These are phyloP conservation scores for Podila clonocystis DNA, from an alignment of 192 early-diverging fungal species.

Conservation along the genomic window DNA sequence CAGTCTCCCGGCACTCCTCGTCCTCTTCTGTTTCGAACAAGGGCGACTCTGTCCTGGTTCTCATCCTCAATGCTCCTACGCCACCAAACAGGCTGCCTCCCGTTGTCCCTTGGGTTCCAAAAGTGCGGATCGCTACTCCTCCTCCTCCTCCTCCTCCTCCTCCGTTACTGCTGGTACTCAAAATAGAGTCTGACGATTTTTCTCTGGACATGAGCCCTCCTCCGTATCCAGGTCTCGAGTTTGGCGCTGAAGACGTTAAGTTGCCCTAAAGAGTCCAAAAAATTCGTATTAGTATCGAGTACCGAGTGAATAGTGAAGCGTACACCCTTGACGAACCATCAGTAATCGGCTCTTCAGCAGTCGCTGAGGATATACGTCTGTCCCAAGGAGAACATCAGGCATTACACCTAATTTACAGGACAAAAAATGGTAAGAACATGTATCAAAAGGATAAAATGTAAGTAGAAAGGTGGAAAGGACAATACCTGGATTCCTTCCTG, in stretches of 20 bases:
- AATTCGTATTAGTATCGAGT: neutral
- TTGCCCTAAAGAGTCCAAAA: conserved; percentile 23
- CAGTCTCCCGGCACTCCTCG: conserved; percentile 29
- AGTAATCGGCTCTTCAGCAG: conserved; percentile 41
- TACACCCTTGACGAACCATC: conserved; percentile 21
- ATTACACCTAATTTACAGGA: conserved; percentile 23
- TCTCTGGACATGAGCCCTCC: conserved; percentile 22
- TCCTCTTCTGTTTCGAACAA: conserved; percentile 35
- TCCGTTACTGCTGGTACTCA: conserved; percentile 13
- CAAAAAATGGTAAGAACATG: neutral
- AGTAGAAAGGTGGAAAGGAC: neutral
- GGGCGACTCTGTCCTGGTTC: conserved; percentile 40
- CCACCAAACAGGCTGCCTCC: conserved; percentile 33
- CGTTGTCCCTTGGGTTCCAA: conserved; percentile 2
- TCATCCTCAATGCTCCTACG: conserved; percentile 32
- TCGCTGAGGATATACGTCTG: conserved; percentile 55
- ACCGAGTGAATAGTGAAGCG: neutral
- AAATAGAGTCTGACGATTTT: conserved; percentile 25
- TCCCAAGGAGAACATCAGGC: conserved; percentile 48
- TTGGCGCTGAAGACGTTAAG: conserved; percentile 19
- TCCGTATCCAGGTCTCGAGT: neutral
- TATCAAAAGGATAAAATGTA: too few relatives aligned
- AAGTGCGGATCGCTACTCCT: neutral
- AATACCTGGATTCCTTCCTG: conserved; percentile 44
- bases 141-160: neutral